Base-by-base conservation (phyloP, 2,329 filamentous ascomycete species). In the Aspergillus hortae region DNA sequence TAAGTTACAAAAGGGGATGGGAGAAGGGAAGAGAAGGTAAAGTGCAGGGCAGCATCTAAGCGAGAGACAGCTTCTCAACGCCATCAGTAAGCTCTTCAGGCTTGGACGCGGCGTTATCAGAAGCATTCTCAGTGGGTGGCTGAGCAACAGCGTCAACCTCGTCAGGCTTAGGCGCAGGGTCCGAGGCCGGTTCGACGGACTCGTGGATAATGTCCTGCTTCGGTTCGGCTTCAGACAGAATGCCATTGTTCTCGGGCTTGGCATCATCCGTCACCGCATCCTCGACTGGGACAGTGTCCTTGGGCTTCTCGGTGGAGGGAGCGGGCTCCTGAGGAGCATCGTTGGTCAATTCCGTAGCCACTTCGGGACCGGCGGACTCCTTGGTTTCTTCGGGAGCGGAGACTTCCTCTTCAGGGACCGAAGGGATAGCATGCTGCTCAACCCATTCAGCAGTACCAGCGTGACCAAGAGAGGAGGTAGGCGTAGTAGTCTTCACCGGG, bases 381-480 rank as follows among this genome's bases (percentile, higher is more conserved):
- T 49, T 17, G 9, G 21, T 11, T 30, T 44, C 43, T 17, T 32
- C 11, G 19, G 36, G 7, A 10, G 52, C 17, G 15, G 45, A 45
- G n/a, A 41, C 30, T 4, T 44, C 15, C n/a, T 49, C 51, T 10
- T 48, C 49, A 2, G 45, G 25, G 38, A 51, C 44, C 11, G 46
- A 40, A 10, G 46, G 15, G 25, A 41, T n/a, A 23, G 38, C 21
- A 30, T 55, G 43, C 41, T 54, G 52, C 15, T 48, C 46, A 21
- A 42, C 46, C n/a, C 32, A 19, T 14, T 52, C 49, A 14, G 49
- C 25, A 21, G 40, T 36, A 32, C 40, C 33, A 17, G 19, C 40
- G 27, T 19, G 42, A 32, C n/a, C 46, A 11, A 30, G 27, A 30
- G 27, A 10, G 36, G 32, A 4, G 32, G 27, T 33, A 11, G 19